A percentile compares a stretch with the other conserved stretches of the same genome.
These are phyloP conservation scores for Diaporthe helianthi DNA, from an alignment of 2,329 filamentous ascomycete species.

Conservation along the genomic window DNA sequence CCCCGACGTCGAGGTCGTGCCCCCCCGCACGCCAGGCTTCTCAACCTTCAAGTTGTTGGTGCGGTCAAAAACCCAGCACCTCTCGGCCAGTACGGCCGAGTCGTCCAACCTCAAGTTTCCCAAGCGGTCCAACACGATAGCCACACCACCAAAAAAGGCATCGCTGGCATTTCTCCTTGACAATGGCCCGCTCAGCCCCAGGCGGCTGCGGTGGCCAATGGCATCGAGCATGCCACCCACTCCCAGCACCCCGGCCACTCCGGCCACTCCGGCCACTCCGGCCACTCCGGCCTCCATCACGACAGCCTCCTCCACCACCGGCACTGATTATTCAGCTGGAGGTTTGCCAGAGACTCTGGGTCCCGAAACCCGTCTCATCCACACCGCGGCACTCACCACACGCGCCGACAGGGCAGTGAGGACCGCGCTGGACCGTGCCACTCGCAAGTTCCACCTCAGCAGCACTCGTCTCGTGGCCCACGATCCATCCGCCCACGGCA, in stretches of 20 bases:
- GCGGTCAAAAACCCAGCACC: slow-evolving; percentile 46
- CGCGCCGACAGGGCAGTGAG: slow-evolving; percentile 57
- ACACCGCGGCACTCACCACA: slow-evolving; percentile 53
- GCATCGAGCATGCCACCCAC: slow-evolving; percentile 35
- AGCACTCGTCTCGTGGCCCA: slow-evolving; percentile 14
- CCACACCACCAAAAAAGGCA: slow-evolving; percentile 21
- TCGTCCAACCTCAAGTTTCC: slow-evolving; percentile 38
- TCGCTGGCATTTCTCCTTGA: slow-evolving; percentile 32
- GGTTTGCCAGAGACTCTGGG: slow-evolving; percentile 43
- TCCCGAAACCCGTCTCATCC: slow-evolving; percentile 59
- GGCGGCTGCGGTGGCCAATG: slow-evolving; percentile 38
- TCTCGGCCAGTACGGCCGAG: slow-evolving; percentile 38
- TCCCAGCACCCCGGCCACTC: slow-evolving; percentile 2
- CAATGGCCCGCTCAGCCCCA: slow-evolving; percentile 29
- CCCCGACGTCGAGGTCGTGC: slow-evolving; percentile 38
- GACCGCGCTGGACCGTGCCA: slow-evolving; percentile 58
- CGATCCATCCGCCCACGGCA: slow-evolving; percentile 49
- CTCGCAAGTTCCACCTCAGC: slow-evolving; percentile 41
- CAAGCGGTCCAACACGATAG: slow-evolving; percentile 31
- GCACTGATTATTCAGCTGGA: slow-evolving; percentile 35
- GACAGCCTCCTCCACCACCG: slow-evolving; percentile 41
- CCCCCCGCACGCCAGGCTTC: slow-evolving; percentile 38
- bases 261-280: slow-evolving; percentile 34
- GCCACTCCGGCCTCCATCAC: slow-evolving; percentile 49
- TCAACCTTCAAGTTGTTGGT: slow-evolving; percentile 50